Base-by-base conservation (phyloP, 257 asterid species). In the Echites panduratus region DNA sequence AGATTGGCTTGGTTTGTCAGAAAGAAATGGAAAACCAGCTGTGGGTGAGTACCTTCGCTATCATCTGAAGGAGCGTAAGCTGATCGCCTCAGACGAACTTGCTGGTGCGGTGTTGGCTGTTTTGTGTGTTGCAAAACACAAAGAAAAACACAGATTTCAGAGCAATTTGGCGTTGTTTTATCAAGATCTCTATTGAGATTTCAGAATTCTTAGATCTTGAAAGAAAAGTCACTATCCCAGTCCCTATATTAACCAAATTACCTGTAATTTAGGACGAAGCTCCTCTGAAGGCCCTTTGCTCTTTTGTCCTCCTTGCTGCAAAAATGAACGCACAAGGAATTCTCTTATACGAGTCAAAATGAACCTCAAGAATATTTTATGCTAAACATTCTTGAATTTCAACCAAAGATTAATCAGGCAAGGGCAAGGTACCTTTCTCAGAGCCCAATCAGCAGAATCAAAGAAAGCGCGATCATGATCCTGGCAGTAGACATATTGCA, bases 371-470 rank as follows among this genome's bases (percentile, higher is more conserved):
- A 8, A 38, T 62, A 69, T n/a, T 48, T 43, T 17, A 13, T 24
- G 12, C 9, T n/a, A 9, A n/a, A 66, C 40, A 38, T 22, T 49
- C 56, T 50, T 71, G 58, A 24, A 38, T 16, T 10, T n/a, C 20
- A 41, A 70, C 5, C 10, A n/a, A n/a, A 35, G 32, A 4, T 10
- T 26, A 17, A 6, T n/a, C 29, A 2, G 17, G 10, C 2, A 40
- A 57, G 5, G 4, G 17, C 27, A 7, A 24, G 8, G 65, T 77
- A 90, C 96, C 95, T 92, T 92, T 58, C 92, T 89, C 73, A 92
- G 79, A 66, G 90, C 96, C 97, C 97, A 92, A 72, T 89, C 97
- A 9, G 97, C 97, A 56, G 97, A 92, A 83, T 92, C 96, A 27
- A 92, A 92, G 76, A 84, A 92, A 40, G 98, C 98, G 65, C 85